These are phyloP conservation scores for Phytophthora tentaculata DNA, from an alignment of 352 stramenopile species.

Conservation along the genomic window DNA sequence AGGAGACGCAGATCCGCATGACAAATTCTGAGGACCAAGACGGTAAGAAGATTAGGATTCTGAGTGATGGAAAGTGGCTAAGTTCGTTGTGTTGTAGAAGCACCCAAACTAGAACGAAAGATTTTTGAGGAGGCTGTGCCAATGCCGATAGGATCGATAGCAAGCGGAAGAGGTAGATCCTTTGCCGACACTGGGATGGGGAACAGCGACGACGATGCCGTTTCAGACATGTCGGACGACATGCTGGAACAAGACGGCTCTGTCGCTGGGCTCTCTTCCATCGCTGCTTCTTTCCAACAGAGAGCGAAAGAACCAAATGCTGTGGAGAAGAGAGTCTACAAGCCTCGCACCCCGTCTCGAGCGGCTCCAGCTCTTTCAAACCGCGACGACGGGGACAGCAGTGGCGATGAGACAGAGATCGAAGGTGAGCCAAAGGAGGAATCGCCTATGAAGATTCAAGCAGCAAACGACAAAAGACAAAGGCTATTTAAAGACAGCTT, in stretches of 20 bases:
- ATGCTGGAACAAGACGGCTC: constrained; percentile 74
- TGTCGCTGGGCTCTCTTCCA: constrained; percentile 47
- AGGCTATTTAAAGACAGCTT: not conserved
- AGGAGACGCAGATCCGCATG: constrained; percentile 87
- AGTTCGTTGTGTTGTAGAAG: constrained; percentile 14
- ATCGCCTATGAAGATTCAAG: constrained; percentile 14
- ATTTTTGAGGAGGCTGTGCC: constrained; percentile 64
- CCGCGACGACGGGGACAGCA: constrained; percentile 48
- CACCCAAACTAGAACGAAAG: constrained; percentile 14
- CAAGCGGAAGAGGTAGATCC: constrained; percentile 1
- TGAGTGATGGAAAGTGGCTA: constrained; percentile 10
- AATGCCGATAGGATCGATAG: constrained; percentile 15
- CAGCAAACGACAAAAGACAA: not conserved
- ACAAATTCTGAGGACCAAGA: constrained; percentile 69
- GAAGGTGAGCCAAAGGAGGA: constrained; percentile 61
- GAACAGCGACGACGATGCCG: constrained; percentile 40
- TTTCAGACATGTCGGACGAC: constrained; percentile 75
- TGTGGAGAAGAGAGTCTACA: constrained; percentile 52
- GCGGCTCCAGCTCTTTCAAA: constrained; percentile 37
- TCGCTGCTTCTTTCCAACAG: constrained; percentile 60
- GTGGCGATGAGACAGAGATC: constrained; percentile 68
- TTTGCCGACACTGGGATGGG: constrained; percentile 11
- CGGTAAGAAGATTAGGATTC: constrained; percentile 21
- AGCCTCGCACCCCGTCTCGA: constrained; percentile 42
- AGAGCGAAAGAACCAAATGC: constrained; percentile 25